Evolutionary conservation across 139 green algal species (phyloP).

Genomic region (Micractinium sp.): DNA sequence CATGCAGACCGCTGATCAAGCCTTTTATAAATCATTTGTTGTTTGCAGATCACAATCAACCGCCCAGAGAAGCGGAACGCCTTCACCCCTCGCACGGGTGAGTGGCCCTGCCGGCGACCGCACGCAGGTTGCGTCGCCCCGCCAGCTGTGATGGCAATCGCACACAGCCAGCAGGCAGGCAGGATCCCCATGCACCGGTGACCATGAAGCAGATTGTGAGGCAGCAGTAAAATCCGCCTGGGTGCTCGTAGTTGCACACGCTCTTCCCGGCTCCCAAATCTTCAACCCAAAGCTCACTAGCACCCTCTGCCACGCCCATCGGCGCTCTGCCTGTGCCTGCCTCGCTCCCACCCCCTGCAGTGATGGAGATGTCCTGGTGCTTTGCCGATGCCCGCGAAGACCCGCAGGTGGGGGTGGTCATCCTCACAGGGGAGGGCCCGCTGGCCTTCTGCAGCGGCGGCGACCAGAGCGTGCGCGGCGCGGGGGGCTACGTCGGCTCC

Average conservation of each 20-base stretch:
- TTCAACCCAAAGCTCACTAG: too few species aligned
- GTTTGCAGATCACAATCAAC: conserved; percentile 96
- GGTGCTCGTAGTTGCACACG: too few species aligned
- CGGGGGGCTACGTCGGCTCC: conserved; percentile 92
- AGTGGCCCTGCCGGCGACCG: conserved; percentile 21
- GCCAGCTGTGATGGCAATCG: too few species aligned
- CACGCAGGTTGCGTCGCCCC: conserved; percentile 53
- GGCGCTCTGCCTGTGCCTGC: neutral
- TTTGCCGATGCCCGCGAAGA: conserved; percentile 93
- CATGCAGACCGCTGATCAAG: too few species aligned
- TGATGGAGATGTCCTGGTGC: conserved; percentile 90
- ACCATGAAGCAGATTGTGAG: too few species aligned
- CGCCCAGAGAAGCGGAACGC: conserved; percentile 93
- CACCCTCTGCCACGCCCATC: neutral
- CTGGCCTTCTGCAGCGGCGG: conserved; percentile 97
- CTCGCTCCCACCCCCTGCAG: conserved; percentile 37
- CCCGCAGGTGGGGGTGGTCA: conserved; percentile 86
- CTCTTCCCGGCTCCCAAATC: neutral
- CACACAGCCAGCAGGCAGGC: neutral
- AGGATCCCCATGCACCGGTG: too few species aligned
- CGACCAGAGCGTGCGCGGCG: conserved; percentile 91
- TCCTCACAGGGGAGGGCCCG: conserved; percentile 88
- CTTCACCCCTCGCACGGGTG: conserved; percentile 92
- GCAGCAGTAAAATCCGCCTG: too few species aligned
- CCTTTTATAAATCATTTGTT: too few species aligned